phyloP scores from a whole-genome alignment of 345 rosid genomes.

The Eucalyptus dawsonii region DNA sequence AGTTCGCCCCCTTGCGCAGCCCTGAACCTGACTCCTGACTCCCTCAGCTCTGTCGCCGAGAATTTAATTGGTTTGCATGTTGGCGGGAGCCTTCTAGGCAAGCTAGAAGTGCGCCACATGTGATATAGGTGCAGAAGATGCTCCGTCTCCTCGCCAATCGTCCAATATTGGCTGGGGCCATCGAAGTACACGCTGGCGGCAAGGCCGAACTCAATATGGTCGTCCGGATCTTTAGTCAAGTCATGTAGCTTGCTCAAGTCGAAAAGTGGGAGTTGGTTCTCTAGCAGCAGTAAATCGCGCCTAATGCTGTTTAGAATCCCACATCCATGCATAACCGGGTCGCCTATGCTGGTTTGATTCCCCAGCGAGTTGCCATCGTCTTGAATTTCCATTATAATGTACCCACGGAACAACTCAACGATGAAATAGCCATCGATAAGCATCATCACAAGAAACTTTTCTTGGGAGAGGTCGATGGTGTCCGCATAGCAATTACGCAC shows the following conservation, averaged over 20 bases:
- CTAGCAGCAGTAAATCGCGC: background rate
- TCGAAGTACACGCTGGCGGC: fast-evolving
- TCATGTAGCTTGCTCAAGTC: too few species aligned
- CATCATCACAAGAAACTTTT: too few species aligned
- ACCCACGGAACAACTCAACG: background rate
- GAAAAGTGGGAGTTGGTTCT: background rate
- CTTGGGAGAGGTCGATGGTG: background rate
- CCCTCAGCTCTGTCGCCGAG: fast-evolving
- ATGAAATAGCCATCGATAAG: background rate
- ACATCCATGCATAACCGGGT: fast-evolving
- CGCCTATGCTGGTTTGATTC: too few species aligned
- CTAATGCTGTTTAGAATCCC: fast-evolving
- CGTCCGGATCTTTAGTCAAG: background rate
- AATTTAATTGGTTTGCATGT: fast-evolving
- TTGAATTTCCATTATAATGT: too few species aligned
- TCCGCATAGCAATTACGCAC: background rate
- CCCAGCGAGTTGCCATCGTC: too few species aligned
- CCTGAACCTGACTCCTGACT: background rate
- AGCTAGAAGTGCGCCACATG: fast-evolving
- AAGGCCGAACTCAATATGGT: fast-evolving
- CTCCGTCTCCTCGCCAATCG: background rate
- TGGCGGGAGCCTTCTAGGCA: fast-evolving
- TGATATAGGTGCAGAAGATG: background rate
- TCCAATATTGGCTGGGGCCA: fast-evolving
- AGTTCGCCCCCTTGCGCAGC: fast-evolving